A percentile compares a stretch with the other conserved stretches of the same genome.
Conservation (phyloP, 805 yeast species). For the Candida bentonensis region DNA sequence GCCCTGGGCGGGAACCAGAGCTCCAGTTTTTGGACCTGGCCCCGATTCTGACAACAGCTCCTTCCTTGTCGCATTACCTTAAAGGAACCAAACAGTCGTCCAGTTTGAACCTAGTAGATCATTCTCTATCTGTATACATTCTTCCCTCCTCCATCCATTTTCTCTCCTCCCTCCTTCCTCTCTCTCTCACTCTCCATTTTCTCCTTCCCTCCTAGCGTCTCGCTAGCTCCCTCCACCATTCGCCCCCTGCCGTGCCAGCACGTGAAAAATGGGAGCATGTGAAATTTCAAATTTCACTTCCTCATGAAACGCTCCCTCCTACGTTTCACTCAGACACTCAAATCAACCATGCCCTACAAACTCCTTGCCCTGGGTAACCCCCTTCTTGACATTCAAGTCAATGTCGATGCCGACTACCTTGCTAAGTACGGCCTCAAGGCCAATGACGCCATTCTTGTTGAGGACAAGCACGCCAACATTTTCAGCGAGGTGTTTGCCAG, state of each 20-base stretch:
- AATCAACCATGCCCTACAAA: conserved; percentile 28
- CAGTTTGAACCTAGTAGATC: no score
- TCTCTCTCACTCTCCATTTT: background rate
- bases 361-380: conserved; percentile 89
- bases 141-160: no score
- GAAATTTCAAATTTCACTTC: background rate
- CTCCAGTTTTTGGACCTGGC: no score
- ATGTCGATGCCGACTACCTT: conserved; percentile 48
- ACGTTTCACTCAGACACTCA: background rate
- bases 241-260: no score
- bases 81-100: no score
- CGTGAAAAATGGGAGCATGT: no score
- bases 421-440: conserved; percentile 73
- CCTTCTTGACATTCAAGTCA: conserved; percentile 72
- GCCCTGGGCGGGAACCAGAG: background rate
- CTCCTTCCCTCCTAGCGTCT: background rate
- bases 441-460: conserved; percentile 85
- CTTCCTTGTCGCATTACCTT: no score
- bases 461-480: conserved; percentile 74
- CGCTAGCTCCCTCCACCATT: background rate
- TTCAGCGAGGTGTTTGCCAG: conserved; percentile 60
- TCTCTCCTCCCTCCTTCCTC: background rate
- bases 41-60: no score
- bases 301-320: background rate
- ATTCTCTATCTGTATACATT: no score